Conservation (phyloP, 768 basidiomycete species). For the Mycena pura region DNA sequence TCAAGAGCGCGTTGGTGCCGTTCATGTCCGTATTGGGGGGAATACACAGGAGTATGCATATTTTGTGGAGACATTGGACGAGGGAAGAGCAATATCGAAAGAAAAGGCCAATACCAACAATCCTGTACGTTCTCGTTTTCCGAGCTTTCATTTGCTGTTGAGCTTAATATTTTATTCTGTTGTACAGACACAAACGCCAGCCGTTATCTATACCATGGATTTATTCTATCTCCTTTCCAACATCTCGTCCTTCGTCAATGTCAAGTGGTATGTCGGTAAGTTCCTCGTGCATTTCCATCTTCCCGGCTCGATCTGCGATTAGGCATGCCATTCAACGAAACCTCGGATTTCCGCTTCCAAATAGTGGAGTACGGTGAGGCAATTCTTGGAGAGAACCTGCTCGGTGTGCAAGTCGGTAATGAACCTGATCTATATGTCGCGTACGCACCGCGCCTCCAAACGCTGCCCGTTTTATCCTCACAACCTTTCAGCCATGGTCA, state of each 20-base stretch:
- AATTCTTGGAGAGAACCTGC: constrained; percentile 57
- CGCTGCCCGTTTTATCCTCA: neutral
- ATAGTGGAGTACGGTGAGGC: constrained; percentile 55
- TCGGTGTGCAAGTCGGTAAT: constrained; percentile 63
- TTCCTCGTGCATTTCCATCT: neutral
- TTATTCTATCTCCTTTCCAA: constrained; percentile 61
- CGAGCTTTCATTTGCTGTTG: neutral
- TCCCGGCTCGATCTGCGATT: neutral
- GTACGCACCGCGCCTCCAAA: constrained; percentile 17
- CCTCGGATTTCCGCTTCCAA: constrained; percentile 46
- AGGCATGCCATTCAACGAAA: constrained; percentile 60
- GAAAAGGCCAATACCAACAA: constrained; percentile 34
- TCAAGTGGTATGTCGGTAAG: constrained; percentile 60
- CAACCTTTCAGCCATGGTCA: constrained; percentile 10
- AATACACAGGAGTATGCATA: constrained; percentile 62
- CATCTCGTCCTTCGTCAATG: constrained; percentile 51
- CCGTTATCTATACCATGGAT: constrained; percentile 59
- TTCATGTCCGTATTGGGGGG: constrained; percentile 61
- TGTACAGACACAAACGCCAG: constrained; percentile 55
- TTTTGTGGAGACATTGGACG: constrained; percentile 42
- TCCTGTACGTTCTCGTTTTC: constrained; percentile 34
- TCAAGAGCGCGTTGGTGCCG: constrained; percentile 54
- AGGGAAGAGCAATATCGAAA: constrained; percentile 49
- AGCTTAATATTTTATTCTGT: neutral
- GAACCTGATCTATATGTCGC: constrained; percentile 65